Base-by-base conservation (phyloP, 1,284 basidiomycete genomes). In the Heliocybe sulcata region DNA sequence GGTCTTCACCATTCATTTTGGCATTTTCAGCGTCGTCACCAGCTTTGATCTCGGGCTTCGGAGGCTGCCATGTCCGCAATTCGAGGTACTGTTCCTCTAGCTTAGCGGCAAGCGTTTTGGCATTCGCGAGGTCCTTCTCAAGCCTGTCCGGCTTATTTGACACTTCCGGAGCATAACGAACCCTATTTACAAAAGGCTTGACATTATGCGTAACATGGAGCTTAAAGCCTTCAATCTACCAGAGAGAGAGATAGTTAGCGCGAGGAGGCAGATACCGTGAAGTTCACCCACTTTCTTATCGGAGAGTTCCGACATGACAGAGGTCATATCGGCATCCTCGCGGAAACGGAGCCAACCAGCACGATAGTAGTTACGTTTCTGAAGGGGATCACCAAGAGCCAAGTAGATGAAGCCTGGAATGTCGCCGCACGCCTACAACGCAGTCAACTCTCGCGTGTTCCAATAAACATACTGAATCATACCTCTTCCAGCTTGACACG, bases 211-310 rank as follows among this genome's bases (percentile, higher is more conserved):
- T 85, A 63, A 96, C 88, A 68, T 96, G 92, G 53, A 96, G 75
- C 62, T 92, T 94, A 75, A 96, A 95, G 54, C 87, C 89, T 68
- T 94, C 92, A 65, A 97, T 90, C 94, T 96, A 60, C 20, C 55
- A 55, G 52, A 26, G 55, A 6, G 27, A 59, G 35, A 54, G 52
- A 60, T 57, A 54, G 26, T 27, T 47, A 51, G 27, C 33, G 50
- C 52, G 25, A 20, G 29, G 25, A 16, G 54, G n/a, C 20, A 35
- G 23, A 33, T 20, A 56, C 45, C 19, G 26, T 56, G 51, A 45
- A 35, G 10, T 3, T 3, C 22, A 67, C 67, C 38, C 61, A 93
- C 93, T 82, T 93, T 94, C 64, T 87, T 88, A 59, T 92, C 90
- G 53, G 86, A 80, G 47, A 97, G 66, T 60, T 90, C 84, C 31